A percentile compares a stretch with the other conserved stretches of the same genome.
Evolutionary conservation across 2,329 filamentous ascomycete species (phyloP).

Genomic region (Lasiodiplodia citricola): DNA sequence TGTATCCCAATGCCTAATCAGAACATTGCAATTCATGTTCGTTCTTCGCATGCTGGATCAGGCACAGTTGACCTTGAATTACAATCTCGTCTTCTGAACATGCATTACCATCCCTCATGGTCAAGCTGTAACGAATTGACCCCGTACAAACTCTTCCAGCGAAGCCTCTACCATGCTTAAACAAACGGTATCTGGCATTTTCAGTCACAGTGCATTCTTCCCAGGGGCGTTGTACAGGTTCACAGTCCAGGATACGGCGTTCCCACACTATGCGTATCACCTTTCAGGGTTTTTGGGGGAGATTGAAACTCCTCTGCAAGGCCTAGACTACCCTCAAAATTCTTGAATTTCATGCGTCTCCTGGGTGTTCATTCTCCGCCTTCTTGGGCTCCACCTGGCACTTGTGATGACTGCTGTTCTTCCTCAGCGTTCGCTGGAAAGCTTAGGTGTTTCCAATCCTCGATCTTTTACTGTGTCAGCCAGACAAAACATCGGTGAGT

Average conservation of each 20-base stretch:
- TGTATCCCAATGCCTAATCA: not conserved
- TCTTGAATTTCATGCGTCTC: not conserved
- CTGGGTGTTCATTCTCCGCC: slow-evolving; percentile 5
- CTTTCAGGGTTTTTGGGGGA: not conserved
- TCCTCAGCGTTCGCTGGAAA: slow-evolving; percentile 58
- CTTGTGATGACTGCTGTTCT: slow-evolving; percentile 8
- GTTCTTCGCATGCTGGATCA: not conserved
- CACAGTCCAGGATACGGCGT: not conserved
- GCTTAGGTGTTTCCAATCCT: slow-evolving; percentile 89
- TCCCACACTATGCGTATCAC: not conserved
- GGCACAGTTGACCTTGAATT: not conserved
- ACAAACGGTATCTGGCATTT: not conserved
- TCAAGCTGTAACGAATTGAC: not conserved
- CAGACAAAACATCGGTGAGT: not conserved
- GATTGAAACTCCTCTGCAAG: not conserved
- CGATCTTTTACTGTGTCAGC: slow-evolving; percentile 44
- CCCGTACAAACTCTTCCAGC: not conserved
- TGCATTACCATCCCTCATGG: not conserved
- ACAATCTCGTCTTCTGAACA: not conserved
- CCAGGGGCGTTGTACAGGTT: not conserved
- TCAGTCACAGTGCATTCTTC: not conserved
- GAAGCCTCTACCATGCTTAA: not conserved
- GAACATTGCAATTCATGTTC: not conserved
- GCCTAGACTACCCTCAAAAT: not conserved
- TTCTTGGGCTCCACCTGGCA: not conserved